These are phyloP conservation scores for Pichia sp. DNA, from an alignment of 1,139 yeast species.

Conservation along the genomic window DNA sequence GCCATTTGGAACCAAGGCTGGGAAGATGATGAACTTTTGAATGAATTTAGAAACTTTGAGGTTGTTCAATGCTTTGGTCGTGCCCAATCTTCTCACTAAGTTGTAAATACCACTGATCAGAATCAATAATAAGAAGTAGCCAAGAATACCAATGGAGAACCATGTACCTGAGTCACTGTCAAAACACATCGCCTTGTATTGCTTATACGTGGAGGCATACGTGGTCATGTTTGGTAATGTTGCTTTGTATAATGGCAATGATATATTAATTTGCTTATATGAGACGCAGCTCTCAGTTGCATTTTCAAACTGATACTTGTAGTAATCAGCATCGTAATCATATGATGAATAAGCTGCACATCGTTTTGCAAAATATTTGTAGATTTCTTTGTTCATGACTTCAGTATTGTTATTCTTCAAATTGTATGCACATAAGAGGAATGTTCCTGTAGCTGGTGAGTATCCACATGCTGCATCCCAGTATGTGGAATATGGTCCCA, in stretches of 20 bases:
- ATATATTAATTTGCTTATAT: not conserved
- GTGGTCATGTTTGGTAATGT: constrained; percentile 12
- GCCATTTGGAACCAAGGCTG: constrained; percentile 26
- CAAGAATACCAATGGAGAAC: constrained; percentile 15
- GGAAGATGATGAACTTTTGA: constrained; percentile 25
- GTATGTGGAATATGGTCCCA: constrained; percentile 4
- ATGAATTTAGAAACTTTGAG: constrained; percentile 16
- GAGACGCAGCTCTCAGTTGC: constrained; percentile 14
- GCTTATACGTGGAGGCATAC: not conserved
- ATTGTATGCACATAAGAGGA: constrained; percentile 25
- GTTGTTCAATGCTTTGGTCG: constrained; percentile 17
- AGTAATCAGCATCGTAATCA: constrained; percentile 3
- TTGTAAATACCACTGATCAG: constrained; percentile 14
- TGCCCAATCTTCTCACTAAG: constrained; percentile 8
- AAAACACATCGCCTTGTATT: not conserved
- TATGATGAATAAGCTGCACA: constrained; percentile 3
- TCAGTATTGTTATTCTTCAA: constrained; percentile 13
- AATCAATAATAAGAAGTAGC: constrained; percentile 14
- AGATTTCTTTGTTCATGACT: constrained; percentile 7
- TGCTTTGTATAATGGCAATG: constrained; percentile 11
- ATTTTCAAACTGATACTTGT: constrained; percentile 9
- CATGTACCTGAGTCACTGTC: constrained; percentile 19
- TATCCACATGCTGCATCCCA: constrained; percentile 21
- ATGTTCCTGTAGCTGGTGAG: constrained; percentile 28
- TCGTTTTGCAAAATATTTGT: constrained; percentile 15